Conservation (phyloP, 1,139 yeast species). For the Diutina scorzettiae region DNA sequence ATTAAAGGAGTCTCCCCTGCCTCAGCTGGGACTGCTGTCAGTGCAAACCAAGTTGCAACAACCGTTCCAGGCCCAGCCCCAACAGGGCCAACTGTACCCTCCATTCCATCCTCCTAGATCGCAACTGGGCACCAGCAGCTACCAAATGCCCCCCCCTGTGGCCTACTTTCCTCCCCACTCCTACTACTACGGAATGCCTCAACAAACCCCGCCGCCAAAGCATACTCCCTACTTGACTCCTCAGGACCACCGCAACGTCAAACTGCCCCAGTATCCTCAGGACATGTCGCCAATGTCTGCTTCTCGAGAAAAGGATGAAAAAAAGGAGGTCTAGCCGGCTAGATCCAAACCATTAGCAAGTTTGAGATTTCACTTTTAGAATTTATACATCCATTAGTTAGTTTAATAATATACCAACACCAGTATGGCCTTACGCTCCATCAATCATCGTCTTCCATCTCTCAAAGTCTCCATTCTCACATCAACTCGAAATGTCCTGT, state of each 20-base stretch:
- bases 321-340: conserved; percentile 1
- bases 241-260: neutral
- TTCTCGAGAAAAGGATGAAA: neutral
- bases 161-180: conserved; percentile 2
- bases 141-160: conserved; percentile 5
- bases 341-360: neutral
- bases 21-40: neutral
- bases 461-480: no score
- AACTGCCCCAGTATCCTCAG: conserved; percentile 4
- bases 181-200: neutral
- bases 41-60: conserved; percentile 4
- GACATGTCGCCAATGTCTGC: neutral
- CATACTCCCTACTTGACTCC: conserved; percentile 4
- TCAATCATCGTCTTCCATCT: no score
- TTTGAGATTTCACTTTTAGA: neutral
- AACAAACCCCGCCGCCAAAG: neutral
- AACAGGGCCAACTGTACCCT: neutral
- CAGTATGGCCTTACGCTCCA: no score
- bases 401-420: no score
- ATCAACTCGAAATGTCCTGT: no score
- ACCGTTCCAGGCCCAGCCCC: conserved; percentile 5
- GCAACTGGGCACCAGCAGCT: neutral
- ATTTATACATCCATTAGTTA: no score
- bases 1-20: neutral
- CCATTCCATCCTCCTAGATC: neutral